These are phyloP conservation scores for Colletotrichum lupini DNA, from an alignment of 2,329 filamentous ascomycete species.

Conservation along the genomic window DNA sequence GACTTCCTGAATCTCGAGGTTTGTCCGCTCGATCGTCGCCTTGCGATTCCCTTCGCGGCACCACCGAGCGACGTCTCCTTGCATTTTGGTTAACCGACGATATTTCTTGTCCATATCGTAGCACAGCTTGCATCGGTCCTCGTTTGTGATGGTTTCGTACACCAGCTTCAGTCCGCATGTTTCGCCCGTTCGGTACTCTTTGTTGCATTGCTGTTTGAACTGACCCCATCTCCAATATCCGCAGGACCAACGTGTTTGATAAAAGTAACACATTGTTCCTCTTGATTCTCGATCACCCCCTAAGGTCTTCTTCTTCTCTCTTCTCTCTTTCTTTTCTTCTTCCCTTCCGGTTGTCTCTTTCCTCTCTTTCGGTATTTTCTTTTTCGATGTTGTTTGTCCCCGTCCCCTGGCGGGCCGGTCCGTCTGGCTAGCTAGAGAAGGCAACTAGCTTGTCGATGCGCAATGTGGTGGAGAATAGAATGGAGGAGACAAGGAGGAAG, in stretches of 20 bases:
- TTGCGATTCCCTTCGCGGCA: conserved; percentile 77
- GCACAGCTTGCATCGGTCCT: conserved; percentile 83
- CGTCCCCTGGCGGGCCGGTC: conserved; percentile 23
- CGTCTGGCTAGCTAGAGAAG: conserved; percentile 26
- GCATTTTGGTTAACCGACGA: conserved; percentile 79
- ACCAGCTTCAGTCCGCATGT: conserved; percentile 95
- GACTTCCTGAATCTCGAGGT: conserved; percentile 76
- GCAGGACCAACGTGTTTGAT: conserved; percentile 86
- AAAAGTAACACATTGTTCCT: conserved; percentile 88
- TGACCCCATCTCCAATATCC: conserved; percentile 95
- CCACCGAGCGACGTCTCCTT: conserved; percentile 82
- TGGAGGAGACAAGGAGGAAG: conserved; percentile 22
- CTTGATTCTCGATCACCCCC: conserved; percentile 40
- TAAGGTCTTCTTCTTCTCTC: neutral
- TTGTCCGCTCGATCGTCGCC: conserved; percentile 78
- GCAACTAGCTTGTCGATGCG: conserved; percentile 13
- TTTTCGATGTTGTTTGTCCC: neutral
- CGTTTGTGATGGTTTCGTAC: conserved; percentile 74
- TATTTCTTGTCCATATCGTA: conserved; percentile 89
- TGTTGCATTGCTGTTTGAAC: conserved; percentile 92
- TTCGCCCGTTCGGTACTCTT: conserved; percentile 95
- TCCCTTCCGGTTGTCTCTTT: neutral
- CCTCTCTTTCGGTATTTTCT: neutral
- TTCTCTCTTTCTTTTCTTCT: neutral
- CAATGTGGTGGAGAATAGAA: conserved; percentile 26